Percentiles rank a stretch among this genome's conserved stretches.
phyloP scores from a whole-genome alignment of 345 rosid species.

The Eucalyptus fibrosa region DNA sequence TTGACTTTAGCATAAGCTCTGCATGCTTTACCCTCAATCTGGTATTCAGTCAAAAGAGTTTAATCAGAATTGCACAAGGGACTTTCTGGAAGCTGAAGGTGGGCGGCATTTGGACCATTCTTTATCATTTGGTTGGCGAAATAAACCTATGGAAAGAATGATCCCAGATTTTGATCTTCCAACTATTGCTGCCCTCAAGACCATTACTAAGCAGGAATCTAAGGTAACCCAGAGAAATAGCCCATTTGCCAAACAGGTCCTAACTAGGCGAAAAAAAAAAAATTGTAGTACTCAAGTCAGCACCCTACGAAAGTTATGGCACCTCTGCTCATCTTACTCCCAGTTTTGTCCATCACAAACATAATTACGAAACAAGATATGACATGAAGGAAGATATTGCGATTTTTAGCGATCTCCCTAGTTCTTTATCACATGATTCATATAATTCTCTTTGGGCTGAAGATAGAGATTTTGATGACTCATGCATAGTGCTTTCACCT shows the following conservation, averaged over 20 bases:
- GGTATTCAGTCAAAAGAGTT: conserved; percentile 6
- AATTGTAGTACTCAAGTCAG: no score
- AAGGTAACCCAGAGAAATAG: conserved; percentile 1
- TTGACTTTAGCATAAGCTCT: conserved; percentile 4
- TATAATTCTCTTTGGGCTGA: conserved; percentile 2
- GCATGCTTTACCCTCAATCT: conserved; percentile 9
- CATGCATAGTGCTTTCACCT: conserved; percentile 2
- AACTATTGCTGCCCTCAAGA: conserved; percentile 1
- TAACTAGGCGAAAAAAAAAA: no score
- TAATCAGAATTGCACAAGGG: conserved; percentile 8
- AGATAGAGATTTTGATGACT: not conserved
- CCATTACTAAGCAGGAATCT: conserved; percentile 6
- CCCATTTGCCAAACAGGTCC: no score
- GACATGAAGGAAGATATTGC: conserved; percentile 1
- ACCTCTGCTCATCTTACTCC: no score
- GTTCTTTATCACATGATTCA: not conserved
- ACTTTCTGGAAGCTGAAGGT: conserved; percentile 12
- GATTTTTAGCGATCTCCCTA: conserved; percentile 2
- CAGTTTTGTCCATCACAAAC: conserved; percentile 1
- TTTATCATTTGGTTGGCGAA: conserved; percentile 11
- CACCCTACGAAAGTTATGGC: no score
- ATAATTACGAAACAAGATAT: conserved; percentile 3
- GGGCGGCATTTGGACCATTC: conserved; percentile 5
- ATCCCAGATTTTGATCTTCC: conserved; percentile 11
- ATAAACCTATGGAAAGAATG: conserved; percentile 5